Base-by-base conservation (phyloP, 2,329 filamentous ascomycete genomes). In the Teratosphaeria gauchensis region DNA sequence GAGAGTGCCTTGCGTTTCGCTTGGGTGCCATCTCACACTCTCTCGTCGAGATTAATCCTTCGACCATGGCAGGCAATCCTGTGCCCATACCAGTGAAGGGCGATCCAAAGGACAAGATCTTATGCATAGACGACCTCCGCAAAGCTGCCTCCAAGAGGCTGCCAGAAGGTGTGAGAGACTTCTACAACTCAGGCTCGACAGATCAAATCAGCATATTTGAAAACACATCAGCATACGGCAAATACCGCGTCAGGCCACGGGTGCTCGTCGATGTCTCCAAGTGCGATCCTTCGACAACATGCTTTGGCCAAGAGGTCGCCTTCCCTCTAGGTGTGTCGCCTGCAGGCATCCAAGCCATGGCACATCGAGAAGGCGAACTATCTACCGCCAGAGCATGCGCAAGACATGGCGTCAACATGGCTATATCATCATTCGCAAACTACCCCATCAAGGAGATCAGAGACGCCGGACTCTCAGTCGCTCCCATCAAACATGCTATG, bases 151-250 rank as follows among this genome's bases (percentile, higher is more conserved):
- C 64, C 19, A 58, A 59, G 28, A 65, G 63, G 53, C 57, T 69
- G 1, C 60, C 65, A 1, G 19, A 21, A 28, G 53, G 54, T 19
- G 58, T 58, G 19, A 57, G 63, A 62, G 81, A 82, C 55, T 84
- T 82, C 69, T 83, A 79, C 68, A 83, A 84, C 65, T 80, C 79
- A 60, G 81, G 81, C 5, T 79, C 80, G 4, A 82, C 82, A 71
- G 80, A 82, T 61, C 71, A 81, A 28, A 70, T 78, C 56, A 82
- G 80, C 14, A 68, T 83, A n/a, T 68, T 69, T 24, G 81, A 82
- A 56, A 84, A 84, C 59, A 73, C 77, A 56, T 73, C 73, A 0
- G 80, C 80, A 1, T 84, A 76, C 68, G 72, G 78, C 62, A 72
- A 74, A 6, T 71, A 77, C 51, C 71, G 75, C 52, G 71, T 71